Percentiles rank a stretch among this genome's conserved stretches.
Evolutionary conservation across 1,284 basidiomycete genomes (phyloP).

Genomic region (Chiua sp.): DNA sequence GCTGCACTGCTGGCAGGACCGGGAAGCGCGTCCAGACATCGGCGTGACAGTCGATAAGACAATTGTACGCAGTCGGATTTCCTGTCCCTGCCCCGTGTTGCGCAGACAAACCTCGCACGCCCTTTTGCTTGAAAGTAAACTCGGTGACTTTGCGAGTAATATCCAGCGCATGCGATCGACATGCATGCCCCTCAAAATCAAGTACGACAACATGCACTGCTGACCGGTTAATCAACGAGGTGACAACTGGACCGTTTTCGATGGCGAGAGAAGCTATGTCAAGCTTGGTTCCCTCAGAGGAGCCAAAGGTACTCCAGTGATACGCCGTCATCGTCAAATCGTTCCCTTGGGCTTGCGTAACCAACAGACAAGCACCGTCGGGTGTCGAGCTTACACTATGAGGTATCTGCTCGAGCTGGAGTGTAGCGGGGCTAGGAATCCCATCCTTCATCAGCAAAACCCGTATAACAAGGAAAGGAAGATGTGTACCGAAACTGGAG

Average conservation of each 20-base stretch:
- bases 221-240: constrained; percentile 49
- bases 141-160: constrained; percentile 56
- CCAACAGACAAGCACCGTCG: constrained; percentile 57
- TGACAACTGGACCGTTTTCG: constrained; percentile 32
- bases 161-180: constrained; percentile 49
- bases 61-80: constrained; percentile 44
- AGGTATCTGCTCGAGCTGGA: constrained; percentile 23
- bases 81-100: constrained; percentile 18
- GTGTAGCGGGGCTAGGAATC: constrained; percentile 23
- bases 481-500: constrained; percentile 53
- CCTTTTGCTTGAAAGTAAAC: constrained; percentile 54
- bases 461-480: not conserved
- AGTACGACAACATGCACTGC: constrained; percentile 51
- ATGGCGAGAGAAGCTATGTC: constrained; percentile 9
- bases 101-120: constrained; percentile 12
- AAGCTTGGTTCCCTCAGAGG: constrained; percentile 21
- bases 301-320: constrained; percentile 31
- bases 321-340: constrained; percentile 20
- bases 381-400: constrained; percentile 44
- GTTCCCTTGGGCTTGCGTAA: constrained; percentile 31
- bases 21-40: constrained; percentile 73
- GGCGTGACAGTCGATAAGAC: constrained; percentile 57
- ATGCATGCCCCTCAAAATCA: constrained; percentile 34
- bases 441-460: constrained; percentile 2
- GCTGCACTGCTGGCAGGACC: constrained; percentile 57